phyloP scores from a whole-genome alignment of 768 basidiomycete species.

The Amanita jacksonii region DNA sequence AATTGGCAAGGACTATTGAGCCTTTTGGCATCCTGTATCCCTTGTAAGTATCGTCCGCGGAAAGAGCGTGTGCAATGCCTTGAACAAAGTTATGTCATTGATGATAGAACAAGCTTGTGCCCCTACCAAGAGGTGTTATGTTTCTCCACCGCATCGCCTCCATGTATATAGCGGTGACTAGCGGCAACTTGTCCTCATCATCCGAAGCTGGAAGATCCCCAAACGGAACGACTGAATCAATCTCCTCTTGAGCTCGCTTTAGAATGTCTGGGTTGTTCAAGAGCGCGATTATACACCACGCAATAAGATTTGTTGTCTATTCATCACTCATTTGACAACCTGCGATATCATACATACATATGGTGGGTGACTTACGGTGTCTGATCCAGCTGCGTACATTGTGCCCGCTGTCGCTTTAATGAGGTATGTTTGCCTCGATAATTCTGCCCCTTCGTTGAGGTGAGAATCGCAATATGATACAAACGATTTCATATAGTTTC shows the following conservation, averaged over 20 bases:
- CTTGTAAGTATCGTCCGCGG: slow-evolving; percentile 21
- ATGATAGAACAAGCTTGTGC: not conserved
- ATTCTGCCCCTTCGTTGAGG: slow-evolving; percentile 9
- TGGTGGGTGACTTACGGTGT: slow-evolving; percentile 12
- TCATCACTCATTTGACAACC: not conserved
- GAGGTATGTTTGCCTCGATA: slow-evolving; percentile 13
- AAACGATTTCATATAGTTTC: slow-evolving; percentile 12
- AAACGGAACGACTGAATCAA: slow-evolving; percentile 23
- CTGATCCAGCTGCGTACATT: slow-evolving; percentile 16
- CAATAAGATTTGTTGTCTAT: slow-evolving; percentile 19
- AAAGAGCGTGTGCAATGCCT: slow-evolving; percentile 22
- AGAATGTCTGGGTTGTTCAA: slow-evolving; percentile 21
- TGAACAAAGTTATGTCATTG: not conserved
- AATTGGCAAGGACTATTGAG: slow-evolving; percentile 17
- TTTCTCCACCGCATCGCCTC: slow-evolving; percentile 22
- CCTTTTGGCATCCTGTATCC: slow-evolving; percentile 24
- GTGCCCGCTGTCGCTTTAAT: slow-evolving; percentile 16
- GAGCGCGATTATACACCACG: slow-evolving; percentile 23
- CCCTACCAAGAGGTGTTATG: slow-evolving; percentile 18
- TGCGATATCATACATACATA: not conserved
- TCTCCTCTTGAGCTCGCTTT: slow-evolving; percentile 23
- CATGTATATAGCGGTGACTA: slow-evolving; percentile 21
- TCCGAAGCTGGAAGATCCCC: slow-evolving; percentile 24
- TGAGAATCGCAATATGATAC: slow-evolving; percentile 10
- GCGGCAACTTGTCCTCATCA: slow-evolving; percentile 20